A percentile compares a stretch with the other conserved stretches of the same genome.
Evolutionary conservation across 2,329 filamentous ascomycete genomes (phyloP).

Genomic region (Grosmannia huntii): DNA sequence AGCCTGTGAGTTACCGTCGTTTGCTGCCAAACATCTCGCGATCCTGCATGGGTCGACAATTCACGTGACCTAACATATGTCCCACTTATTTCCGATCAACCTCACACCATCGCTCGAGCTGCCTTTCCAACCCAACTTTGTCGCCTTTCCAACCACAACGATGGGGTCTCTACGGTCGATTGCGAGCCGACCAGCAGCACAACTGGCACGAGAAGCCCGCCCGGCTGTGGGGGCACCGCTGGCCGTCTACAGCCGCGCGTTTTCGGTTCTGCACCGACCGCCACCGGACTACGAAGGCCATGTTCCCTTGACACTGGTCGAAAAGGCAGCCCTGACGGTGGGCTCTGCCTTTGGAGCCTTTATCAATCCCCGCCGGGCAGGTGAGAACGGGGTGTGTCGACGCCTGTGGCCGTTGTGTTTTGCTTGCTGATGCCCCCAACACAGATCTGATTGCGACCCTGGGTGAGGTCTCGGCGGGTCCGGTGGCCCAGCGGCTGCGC

Average conservation of each 20-base stretch:
- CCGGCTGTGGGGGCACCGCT: not conserved
- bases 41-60: not conserved
- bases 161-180: slow-evolving; percentile 3
- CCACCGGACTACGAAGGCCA: slow-evolving; percentile 83
- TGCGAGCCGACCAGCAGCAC: not conserved
- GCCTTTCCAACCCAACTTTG: not conserved
- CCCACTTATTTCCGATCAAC: not conserved
- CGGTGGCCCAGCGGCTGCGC: slow-evolving; percentile 84
- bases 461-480: slow-evolving; percentile 89
- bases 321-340: slow-evolving; percentile 59
- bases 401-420: not conserved
- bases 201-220: not conserved
- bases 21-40: not conserved
- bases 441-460: slow-evolving; percentile 83
- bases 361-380: slow-evolving; percentile 67
- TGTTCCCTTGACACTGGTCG: slow-evolving; percentile 69
- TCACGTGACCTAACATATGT: not conserved
- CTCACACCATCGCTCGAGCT: not conserved
- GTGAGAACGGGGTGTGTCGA: no score
- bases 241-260: slow-evolving; percentile 21
- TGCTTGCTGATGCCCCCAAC: not conserved
- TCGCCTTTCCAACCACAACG: not conserved
- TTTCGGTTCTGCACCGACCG: slow-evolving; percentile 78
- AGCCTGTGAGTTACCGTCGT: no score
- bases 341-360: slow-evolving; percentile 51